Evolutionary conservation across 345 rosid species (phyloP).

Genomic region (Eucalyptus caleyi): DNA sequence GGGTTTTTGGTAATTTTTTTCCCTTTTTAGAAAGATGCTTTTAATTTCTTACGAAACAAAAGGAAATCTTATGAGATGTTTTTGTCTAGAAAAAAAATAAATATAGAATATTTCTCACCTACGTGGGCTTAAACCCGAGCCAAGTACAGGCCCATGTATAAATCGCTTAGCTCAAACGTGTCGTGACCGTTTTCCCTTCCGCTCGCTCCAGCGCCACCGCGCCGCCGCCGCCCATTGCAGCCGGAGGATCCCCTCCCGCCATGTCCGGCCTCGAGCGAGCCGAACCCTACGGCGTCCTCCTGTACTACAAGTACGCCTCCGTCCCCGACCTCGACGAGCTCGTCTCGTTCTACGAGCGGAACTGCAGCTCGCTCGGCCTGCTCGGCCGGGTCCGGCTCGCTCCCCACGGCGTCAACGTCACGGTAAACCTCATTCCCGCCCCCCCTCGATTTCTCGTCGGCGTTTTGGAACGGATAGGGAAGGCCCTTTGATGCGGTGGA

Average conservation of each 20-base stretch:
- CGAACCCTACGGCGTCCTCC: slow-evolving; percentile 51
- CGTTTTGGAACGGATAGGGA: not conserved
- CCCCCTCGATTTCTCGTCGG: not conserved
- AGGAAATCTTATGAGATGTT: not conserved
- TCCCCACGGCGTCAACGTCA: slow-evolving; percentile 77
- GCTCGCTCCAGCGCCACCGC: not conserved
- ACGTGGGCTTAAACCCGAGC: not conserved
- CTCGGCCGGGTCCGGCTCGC: slow-evolving; percentile 91
- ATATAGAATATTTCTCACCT: not conserved
- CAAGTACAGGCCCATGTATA: not conserved
- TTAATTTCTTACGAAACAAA: not conserved
- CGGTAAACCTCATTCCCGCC: slow-evolving; percentile 23
- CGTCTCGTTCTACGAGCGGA: slow-evolving; percentile 61
- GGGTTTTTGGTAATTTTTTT: no score
- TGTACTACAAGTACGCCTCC: slow-evolving; percentile 63
- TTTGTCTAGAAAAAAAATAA: not conserved
- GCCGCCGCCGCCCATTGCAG: not conserved
- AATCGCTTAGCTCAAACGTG: not conserved
- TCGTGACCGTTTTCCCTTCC: not conserved
- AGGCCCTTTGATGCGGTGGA: not conserved
- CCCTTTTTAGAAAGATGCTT: not conserved
- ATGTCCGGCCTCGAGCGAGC: not conserved
- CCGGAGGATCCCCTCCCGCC: not conserved
- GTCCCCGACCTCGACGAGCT: slow-evolving; percentile 55
- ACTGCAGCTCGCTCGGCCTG: slow-evolving; percentile 56